Evolutionary conservation across 1,284 basidiomycete genomes (phyloP), one percentile per base, ranked within the genome.

Genomic region (Cryptococcus sp.): DNA sequence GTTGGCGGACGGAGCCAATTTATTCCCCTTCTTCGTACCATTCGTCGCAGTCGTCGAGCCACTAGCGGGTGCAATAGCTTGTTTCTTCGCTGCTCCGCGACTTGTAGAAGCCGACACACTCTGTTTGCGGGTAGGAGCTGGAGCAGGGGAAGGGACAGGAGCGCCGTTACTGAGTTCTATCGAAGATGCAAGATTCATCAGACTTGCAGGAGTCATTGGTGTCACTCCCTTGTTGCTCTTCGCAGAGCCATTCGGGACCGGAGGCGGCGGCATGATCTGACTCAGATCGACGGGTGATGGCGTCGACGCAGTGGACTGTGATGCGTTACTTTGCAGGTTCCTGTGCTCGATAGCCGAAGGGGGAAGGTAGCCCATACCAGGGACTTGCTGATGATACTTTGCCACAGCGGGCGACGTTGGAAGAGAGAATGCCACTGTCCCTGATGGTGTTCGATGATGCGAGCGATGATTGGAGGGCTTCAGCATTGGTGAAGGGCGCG

Each of bases 151-250:
- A 22, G 22, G 42, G 7, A 45, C 42, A n/a, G n/a, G n/a, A 22
- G n/a, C 22, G n/a, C 42, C 42, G 42, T 45, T 45, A 13, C 16
- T 44, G 4, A 16, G 13, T 19, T n/a, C 57, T 7, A 5, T 23
- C 15, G 56, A 62, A 35, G 63, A 78, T 2, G 86, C 87, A 17
- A 94, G 82, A 62, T 92, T 92, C 89, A 94, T 90, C 67, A 93
- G 86, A 61, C 84, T 89, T 0, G 90, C 88, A 0, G 91, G 91
- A 0, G 91, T 94, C 53, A 91, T 89, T 5, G 91, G 91, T 11
- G 84, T 84, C 48, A 91, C 80, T 23, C 81, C 76, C 41, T 72
- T 73, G 27, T 60, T 68, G 27, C 49, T 62, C 25, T 50, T 58
- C 53, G 55, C 40, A 56, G 52, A 66, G 5, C 57, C 54, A 15